phyloP scores from a whole-genome alignment of 208 protist genomes.

The Acanthamoeba quina region DNA sequence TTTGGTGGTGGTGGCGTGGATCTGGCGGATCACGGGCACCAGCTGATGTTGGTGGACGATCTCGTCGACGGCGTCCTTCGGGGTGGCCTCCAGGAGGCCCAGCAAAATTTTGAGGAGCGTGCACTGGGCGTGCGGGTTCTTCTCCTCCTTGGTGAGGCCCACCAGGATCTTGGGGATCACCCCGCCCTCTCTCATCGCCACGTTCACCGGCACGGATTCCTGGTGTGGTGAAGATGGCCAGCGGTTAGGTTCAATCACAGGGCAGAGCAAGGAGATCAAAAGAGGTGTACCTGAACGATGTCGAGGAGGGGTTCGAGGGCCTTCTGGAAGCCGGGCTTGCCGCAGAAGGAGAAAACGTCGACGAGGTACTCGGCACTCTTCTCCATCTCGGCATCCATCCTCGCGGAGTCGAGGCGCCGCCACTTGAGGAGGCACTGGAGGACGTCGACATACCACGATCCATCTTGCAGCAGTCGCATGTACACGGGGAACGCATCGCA shows the following conservation, averaged over 20 bases:
- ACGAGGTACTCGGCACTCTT: slow-evolving; percentile 64
- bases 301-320: slow-evolving; percentile 62
- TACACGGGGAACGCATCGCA: slow-evolving; percentile 74
- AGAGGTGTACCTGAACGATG: slow-evolving; percentile 47
- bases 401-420: slow-evolving; percentile 34
- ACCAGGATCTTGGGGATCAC: slow-evolving; percentile 73
- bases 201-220: slow-evolving; percentile 70
- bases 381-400: slow-evolving; percentile 55
- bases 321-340: slow-evolving; percentile 73
- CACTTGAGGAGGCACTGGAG: slow-evolving; percentile 73
- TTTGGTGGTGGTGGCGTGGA: slow-evolving; percentile 69
- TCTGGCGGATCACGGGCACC: slow-evolving; percentile 62
- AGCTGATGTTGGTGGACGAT: slow-evolving; percentile 41
- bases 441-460: slow-evolving; percentile 70
- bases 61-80: slow-evolving; percentile 14
- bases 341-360: slow-evolving; percentile 66
- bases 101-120: slow-evolving; percentile 72
- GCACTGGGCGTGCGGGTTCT: slow-evolving; percentile 68
- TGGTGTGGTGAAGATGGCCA: neutral
- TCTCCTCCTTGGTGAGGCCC: slow-evolving; percentile 12
- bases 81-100: slow-evolving; percentile 54
- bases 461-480: slow-evolving; percentile 57
- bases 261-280: neutral
- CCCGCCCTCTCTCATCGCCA: slow-evolving; percentile 49
- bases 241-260: neutral